These are phyloP conservation scores for Cornus suecica DNA, from an alignment of 148 eudicot species.

Conservation along the genomic window DNA sequence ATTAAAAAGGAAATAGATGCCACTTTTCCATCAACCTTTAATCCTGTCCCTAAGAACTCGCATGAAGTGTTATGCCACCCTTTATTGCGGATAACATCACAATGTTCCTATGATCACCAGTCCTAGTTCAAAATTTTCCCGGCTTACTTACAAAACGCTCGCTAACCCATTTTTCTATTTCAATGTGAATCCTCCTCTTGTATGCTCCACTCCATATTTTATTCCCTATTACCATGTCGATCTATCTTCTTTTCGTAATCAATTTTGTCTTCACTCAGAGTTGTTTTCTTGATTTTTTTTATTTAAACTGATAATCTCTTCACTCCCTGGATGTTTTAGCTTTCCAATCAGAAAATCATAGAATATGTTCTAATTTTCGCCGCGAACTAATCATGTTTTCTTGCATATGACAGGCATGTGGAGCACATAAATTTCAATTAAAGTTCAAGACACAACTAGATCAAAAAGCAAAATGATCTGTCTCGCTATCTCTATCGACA, in stretches of 20 bases:
- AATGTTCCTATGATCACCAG: constrained; percentile 7
- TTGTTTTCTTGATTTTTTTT: background rate
- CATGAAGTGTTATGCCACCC: constrained; percentile 22
- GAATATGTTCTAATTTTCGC: background rate
- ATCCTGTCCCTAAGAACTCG: constrained; percentile 22
- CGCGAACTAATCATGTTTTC: background rate
- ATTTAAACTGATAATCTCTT: background rate
- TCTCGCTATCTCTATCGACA: background rate
- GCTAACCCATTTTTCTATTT: background rate
- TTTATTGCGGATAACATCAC: constrained; percentile 16
- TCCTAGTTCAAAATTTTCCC: background rate
- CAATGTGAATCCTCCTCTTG: constrained; percentile 7
- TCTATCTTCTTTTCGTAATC: constrained; percentile 1
- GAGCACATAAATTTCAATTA: background rate
- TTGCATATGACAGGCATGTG: background rate
- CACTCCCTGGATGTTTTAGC: background rate
- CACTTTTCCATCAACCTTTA: constrained; percentile 13
- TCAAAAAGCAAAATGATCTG: background rate
- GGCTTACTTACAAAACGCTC: background rate
- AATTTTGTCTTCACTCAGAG: constrained; percentile 5
- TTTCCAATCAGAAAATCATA: background rate
- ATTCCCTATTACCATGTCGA: background rate
- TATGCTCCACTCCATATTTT: constrained; percentile 6
- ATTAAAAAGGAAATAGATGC: constrained; percentile 11
- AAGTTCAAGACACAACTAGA: background rate